Percentiles rank a stretch among this genome's conserved stretches.
Evolutionary conservation across 2,329 filamentous ascomycete species (phyloP).

Genomic region (Fusarium armeniacum): DNA sequence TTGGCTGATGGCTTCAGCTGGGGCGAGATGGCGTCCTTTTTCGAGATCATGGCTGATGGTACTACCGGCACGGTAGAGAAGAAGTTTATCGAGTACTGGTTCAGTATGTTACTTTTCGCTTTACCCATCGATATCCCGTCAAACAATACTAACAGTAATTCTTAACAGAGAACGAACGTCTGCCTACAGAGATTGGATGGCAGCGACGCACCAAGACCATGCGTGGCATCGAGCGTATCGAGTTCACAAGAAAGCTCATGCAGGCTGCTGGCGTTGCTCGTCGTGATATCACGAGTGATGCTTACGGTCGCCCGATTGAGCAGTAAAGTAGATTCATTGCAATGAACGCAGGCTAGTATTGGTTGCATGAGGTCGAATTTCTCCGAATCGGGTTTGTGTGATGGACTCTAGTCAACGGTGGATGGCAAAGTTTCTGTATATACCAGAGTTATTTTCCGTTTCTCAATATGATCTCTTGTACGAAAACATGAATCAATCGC

Average conservation of each 20-base stretch:
- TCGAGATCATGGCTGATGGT: conserved; percentile 25
- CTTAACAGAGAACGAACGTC: conserved; percentile 3
- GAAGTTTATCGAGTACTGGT: conserved; percentile 24
- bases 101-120: background rate
- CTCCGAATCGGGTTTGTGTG: background rate
- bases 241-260: conserved; percentile 13
- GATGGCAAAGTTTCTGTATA: background rate
- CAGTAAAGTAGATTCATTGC: fast-evolving
- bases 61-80: conserved; percentile 24
- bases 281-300: background rate
- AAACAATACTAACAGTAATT: background rate
- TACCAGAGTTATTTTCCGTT: background rate
- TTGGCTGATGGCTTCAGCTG: conserved; percentile 16
- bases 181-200: conserved; percentile 22
- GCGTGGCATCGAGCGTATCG: conserved; percentile 1
- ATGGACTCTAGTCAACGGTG: background rate
- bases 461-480: background rate
- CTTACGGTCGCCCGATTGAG: background rate
- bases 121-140: fast-evolving
- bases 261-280: conserved; percentile 11
- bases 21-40: conserved; percentile 27
- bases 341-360: background rate
- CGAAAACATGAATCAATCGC: background rate
- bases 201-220: conserved; percentile 9
- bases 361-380: too few relatives aligned